These are phyloP conservation scores for Diaporthe eres DNA, from an alignment of 2,329 filamentous ascomycete genomes.

Conservation along the genomic window DNA sequence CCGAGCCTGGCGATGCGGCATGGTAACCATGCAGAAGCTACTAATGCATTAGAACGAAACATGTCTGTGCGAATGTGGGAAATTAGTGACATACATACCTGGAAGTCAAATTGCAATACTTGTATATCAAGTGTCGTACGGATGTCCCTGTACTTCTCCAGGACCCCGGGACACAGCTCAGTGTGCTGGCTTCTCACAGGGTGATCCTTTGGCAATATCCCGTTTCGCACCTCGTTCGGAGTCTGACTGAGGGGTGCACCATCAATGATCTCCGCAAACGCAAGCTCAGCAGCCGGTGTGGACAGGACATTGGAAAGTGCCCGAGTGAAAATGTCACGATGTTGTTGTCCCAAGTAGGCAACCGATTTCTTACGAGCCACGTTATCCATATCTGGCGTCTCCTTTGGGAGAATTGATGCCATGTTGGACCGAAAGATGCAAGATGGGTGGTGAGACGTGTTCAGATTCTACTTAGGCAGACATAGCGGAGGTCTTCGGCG, in stretches of 20 bases:
- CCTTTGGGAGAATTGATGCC: not conserved
- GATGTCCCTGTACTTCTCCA: conserved; percentile 18
- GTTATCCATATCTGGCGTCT: not conserved
- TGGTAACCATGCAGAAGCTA: conserved; percentile 46
- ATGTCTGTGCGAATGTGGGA: not conserved
- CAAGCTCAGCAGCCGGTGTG: not conserved
- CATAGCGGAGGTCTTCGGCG: not conserved
- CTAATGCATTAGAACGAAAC: not conserved
- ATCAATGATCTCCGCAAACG: conserved; percentile 27
- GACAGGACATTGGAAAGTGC: conserved; percentile 5
- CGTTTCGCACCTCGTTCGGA: not conserved
- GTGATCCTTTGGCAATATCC: not conserved
- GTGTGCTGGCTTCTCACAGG: conserved; percentile 26
- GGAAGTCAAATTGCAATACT: not conserved
- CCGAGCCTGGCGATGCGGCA: conserved; percentile 45
- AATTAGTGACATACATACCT: too few species aligned
- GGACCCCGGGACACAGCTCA: conserved; percentile 37
- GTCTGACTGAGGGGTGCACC: not conserved
- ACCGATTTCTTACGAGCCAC: not conserved
- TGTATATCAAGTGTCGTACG: conserved; percentile 7
- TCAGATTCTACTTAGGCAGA: not conserved
- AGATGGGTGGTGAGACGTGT: too few species aligned
- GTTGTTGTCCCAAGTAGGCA: not conserved
- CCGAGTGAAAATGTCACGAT: conserved; percentile 1
- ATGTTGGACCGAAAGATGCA: not conserved